phyloP scores from a whole-genome alignment of 2,329 filamentous ascomycete species.

The Paecilomyces dactylethromorphus region DNA sequence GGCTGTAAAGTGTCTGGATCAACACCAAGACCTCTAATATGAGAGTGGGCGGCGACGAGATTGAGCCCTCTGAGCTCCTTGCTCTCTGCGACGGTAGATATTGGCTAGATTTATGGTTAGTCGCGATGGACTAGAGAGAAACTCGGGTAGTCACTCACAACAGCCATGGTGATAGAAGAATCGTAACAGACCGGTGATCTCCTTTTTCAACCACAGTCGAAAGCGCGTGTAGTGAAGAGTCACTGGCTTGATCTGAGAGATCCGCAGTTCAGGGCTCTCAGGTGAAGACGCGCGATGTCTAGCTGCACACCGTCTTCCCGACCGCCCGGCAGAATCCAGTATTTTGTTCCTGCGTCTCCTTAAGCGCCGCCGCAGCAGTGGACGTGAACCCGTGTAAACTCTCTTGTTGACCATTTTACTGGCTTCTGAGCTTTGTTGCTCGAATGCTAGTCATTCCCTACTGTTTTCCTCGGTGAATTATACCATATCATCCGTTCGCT shows the following conservation, averaged over 20 bases:
- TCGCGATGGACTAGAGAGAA: neutral
- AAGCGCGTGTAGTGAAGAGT: neutral
- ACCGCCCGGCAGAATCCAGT: conserved; percentile 24
- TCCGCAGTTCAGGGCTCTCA: neutral
- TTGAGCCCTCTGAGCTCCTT: conserved; percentile 95
- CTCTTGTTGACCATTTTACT: neutral
- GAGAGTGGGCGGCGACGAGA: conserved; percentile 95
- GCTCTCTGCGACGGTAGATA: conserved; percentile 83
- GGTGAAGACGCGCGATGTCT: neutral
- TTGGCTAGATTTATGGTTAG: conserved; percentile 40
- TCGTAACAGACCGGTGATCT: neutral
- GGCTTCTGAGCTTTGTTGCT: neutral
- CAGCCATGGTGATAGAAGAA: conserved; percentile 25
- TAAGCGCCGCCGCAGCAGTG: neutral
- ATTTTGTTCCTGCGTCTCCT: neutral
- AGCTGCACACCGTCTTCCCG: conserved; percentile 1
- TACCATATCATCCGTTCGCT: neutral
- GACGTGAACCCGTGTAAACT: neutral
- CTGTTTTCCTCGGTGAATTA: no score
- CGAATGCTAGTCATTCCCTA: no score
- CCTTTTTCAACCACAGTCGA: neutral
- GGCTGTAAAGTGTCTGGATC: conserved; percentile 88
- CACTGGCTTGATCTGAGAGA: neutral
- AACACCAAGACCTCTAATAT: conserved; percentile 92
- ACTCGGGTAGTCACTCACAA: conserved; percentile 20